Evolutionary conservation across 352 stramenopile species (phyloP), one percentile per base, ranked within the genome.

Genomic region (Pythium plurisporium): DNA sequence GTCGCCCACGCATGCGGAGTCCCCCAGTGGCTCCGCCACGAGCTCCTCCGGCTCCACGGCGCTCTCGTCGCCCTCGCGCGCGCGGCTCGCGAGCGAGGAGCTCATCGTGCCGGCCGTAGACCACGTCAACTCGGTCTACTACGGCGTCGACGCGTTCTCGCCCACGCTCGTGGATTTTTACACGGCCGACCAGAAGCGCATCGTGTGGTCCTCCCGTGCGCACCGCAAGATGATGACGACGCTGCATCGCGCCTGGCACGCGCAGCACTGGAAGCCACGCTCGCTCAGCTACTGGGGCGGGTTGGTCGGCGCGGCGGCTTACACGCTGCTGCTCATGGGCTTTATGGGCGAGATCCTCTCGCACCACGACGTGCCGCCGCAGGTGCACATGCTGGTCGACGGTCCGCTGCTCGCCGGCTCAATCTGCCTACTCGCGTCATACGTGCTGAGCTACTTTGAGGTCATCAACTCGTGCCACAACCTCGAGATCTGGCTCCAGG

Each of bases 221-320:
- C 83, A 94, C 67, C 83, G 83, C 70, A 94, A 94, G 67, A 91
- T 91, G 73, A 90, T 94, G 78, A 88, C 76, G n/a, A 94, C 83
- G 63, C 78, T 94, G 7, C 79, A 90, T 51, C 71, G 77, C 48
- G 79, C 83, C 23, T 90, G 80, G 76, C 74, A 89, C 57, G 76
- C 67, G 45, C 74, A 80, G 48, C 55, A 57, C 37, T 94, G 83
- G 83, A 86, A 87, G 62, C 27, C 76, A 26, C 73, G 76, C 57
- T 94, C 83, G 58, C 66, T 91, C 29, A 91, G 81, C 66, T 87
- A 89, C 61, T 91, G 79, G 79, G 67, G 65, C 15, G 73, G 77
- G 20, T 52, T 85, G 2, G 76, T 70, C 49, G 82, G 73, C 36
- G 74, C 86, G 15, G 55, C 72, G 27, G 76, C 76, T 40, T 86